phyloP scores from a whole-genome alignment of 495 filamentous ascomycete genomes.

The Aspergillus heteromorphus region DNA sequence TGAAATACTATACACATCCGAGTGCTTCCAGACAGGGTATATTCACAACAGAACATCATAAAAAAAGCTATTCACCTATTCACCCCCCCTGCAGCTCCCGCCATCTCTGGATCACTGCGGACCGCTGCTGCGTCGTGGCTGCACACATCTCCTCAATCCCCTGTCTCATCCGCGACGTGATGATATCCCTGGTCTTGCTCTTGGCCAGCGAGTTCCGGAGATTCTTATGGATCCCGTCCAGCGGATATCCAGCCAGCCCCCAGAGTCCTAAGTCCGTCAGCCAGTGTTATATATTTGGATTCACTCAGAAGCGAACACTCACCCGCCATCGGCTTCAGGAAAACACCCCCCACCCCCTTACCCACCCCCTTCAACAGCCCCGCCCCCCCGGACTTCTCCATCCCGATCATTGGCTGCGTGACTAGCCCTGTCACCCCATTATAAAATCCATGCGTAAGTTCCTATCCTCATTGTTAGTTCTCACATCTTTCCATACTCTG shows the following conservation, averaged over 20 bases:
- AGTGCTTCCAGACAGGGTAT: not conserved
- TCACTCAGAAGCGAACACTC: constrained; percentile 20
- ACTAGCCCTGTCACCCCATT: constrained; percentile 69
- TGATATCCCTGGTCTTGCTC: constrained; percentile 64
- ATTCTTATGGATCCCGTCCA: constrained; percentile 71
- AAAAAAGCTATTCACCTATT: too few species aligned
- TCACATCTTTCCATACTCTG: too few species aligned
- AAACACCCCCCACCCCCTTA: constrained; percentile 66
- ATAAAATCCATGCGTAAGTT: constrained; percentile 62
- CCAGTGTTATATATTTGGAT: too few species aligned
- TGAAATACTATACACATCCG: not conserved
- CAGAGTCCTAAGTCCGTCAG: constrained; percentile 38
- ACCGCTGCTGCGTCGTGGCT: constrained; percentile 14
- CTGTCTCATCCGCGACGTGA: constrained; percentile 65
- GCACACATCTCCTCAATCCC: constrained; percentile 55
- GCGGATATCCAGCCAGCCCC: constrained; percentile 65
- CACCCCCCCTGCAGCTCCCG: constrained; percentile 2
- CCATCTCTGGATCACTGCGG: constrained; percentile 16
- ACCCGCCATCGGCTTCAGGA: constrained; percentile 68
- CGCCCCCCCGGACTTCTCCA: constrained; percentile 59
- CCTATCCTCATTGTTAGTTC: constrained; percentile 28
- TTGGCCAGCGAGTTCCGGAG: constrained; percentile 58
- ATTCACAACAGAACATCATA: too few species aligned
- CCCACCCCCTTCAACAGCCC: constrained; percentile 73
- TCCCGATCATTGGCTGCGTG: constrained; percentile 62